Conservation (phyloP, 2,329 filamentous ascomycete genomes). For the Nothophoma quercina region DNA sequence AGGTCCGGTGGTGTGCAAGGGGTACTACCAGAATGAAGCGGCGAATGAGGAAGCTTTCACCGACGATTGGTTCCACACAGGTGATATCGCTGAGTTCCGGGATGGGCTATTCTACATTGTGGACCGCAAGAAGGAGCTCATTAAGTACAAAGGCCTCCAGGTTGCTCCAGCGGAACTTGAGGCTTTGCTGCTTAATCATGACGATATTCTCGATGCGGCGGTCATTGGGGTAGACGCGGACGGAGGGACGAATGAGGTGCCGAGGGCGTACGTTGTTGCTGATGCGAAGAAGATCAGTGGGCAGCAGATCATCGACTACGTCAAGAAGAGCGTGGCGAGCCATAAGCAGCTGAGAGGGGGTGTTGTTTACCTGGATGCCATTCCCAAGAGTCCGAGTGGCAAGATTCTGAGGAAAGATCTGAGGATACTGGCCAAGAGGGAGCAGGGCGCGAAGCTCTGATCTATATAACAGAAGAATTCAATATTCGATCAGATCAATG, state of each 20-base stretch:
- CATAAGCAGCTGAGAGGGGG: conserved; percentile 50
- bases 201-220: conserved; percentile 53
- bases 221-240: conserved; percentile 54
- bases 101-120: conserved; percentile 53
- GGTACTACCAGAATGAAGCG: conserved; percentile 47
- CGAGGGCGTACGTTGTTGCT: conserved; percentile 55
- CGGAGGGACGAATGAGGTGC: conserved; percentile 50
- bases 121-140: conserved; percentile 55
- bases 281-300: conserved; percentile 37
- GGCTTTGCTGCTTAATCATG: conserved; percentile 53
- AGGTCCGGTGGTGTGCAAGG: conserved; percentile 48
- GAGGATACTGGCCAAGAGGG: conserved; percentile 42
- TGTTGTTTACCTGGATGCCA: conserved; percentile 46
- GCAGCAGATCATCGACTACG: conserved; percentile 42
- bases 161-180: conserved; percentile 60
- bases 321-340: conserved; percentile 42
- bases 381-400: conserved; percentile 47
- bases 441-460: conserved; percentile 37
- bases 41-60: conserved; percentile 43
- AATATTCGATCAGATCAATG: not conserved
- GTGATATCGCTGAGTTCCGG: conserved; percentile 48
- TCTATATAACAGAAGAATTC: too few relatives aligned
- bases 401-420: conserved; percentile 51
- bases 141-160: conserved; percentile 60
- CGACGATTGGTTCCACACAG: conserved; percentile 49